Percentiles rank a stretch among this genome's conserved stretches.
phyloP scores from a whole-genome alignment of 139 green algal species.

The Marvania coccoides region DNA sequence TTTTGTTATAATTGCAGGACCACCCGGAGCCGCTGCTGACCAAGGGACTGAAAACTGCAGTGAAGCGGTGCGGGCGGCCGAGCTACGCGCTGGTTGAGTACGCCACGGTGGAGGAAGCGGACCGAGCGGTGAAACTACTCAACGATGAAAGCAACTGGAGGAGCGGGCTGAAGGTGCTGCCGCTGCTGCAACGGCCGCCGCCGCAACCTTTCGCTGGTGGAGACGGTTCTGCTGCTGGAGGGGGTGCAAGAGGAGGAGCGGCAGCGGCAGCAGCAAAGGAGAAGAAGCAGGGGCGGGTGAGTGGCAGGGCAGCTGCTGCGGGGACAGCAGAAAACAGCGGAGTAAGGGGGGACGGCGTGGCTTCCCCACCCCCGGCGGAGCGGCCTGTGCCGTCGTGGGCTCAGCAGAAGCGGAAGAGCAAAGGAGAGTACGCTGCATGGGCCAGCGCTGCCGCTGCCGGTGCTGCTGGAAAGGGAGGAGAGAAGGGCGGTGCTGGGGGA shows the following conservation, averaged over 20 bases:
- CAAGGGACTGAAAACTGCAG: not conserved
- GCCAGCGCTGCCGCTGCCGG: too few relatives aligned
- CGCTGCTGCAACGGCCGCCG: not conserved
- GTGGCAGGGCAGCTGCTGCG: not conserved
- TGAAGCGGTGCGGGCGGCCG: not conserved
- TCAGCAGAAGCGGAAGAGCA: too few relatives aligned
- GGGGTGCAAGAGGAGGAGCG: not conserved
- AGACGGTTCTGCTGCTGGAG: too few relatives aligned
- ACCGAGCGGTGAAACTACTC: not conserved
- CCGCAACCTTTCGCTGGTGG: too few relatives aligned
- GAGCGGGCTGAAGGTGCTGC: not conserved
- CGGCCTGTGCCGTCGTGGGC: too few relatives aligned
- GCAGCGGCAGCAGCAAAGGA: not conserved
- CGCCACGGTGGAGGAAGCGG: not conserved
- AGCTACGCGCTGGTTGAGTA: conserved; percentile 7
- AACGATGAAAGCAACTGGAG: not conserved
- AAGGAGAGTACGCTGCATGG: too few relatives aligned
- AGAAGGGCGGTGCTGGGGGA: too few relatives aligned
- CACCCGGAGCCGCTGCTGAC: conserved; percentile 4
- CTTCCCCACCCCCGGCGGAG: too few relatives aligned
- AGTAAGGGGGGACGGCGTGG: too few relatives aligned
- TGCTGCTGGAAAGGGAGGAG: too few relatives aligned
- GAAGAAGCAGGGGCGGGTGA: not conserved
- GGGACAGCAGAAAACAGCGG: too few relatives aligned
- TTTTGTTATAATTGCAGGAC: too few relatives aligned